phyloP scores from a whole-genome alignment of 2,329 filamentous ascomycete species.

The Teratosphaeria zuluensis region DNA sequence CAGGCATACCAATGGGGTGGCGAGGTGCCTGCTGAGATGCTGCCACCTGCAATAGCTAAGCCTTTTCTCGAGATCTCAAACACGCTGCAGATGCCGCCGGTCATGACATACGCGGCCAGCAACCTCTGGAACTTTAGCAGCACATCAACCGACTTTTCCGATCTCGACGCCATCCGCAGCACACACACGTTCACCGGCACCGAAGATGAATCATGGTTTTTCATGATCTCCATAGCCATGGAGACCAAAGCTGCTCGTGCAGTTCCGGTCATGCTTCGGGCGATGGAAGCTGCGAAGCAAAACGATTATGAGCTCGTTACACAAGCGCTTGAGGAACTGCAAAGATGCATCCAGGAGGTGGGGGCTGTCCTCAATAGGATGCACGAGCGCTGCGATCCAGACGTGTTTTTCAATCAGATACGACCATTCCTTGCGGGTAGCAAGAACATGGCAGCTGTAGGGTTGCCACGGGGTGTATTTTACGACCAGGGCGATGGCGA shows the following conservation, averaged over 20 bases:
- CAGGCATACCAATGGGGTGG: constrained; percentile 88
- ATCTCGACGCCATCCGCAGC: constrained; percentile 75
- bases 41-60: constrained; percentile 73
- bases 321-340: constrained; percentile 64
- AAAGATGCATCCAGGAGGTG: constrained; percentile 78
- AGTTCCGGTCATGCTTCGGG: constrained; percentile 77
- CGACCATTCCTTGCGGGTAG: constrained; percentile 91
- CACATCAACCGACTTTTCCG: constrained; percentile 63
- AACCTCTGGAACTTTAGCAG: constrained; percentile 95
- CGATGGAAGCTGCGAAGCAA: constrained; percentile 67
- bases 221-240: constrained; percentile 87
- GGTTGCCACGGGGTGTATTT: constrained; percentile 73
- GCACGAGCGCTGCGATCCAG: constrained; percentile 90
- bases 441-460: constrained; percentile 95
- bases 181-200: constrained; percentile 86
- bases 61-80: constrained; percentile 69
- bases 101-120: constrained; percentile 84
- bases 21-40: constrained; percentile 52
- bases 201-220: constrained; percentile 96
- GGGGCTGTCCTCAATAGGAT: constrained; percentile 70
- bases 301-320: constrained; percentile 63
- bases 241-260: constrained; percentile 83
- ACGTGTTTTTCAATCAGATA: constrained; percentile 90
- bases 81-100: constrained; percentile 69
- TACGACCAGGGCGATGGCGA: constrained; percentile 59